Base-by-base conservation (phyloP, 495 filamentous ascomycete species). In the Hypomontagnella monticulosa region DNA sequence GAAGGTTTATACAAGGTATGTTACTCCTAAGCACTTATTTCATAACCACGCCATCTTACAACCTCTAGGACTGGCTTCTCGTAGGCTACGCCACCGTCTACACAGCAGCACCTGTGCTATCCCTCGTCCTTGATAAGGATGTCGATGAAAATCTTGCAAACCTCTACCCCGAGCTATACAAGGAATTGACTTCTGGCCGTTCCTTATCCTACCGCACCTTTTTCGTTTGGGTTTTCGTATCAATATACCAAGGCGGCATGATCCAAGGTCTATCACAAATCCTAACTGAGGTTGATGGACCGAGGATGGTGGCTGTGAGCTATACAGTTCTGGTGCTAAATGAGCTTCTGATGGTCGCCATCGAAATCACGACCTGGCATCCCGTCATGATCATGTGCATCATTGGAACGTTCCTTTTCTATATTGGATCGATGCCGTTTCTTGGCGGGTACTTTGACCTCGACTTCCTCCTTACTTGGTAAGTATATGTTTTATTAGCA, bases 21-120 rank as follows among this genome's bases (percentile, higher is more conserved):
- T 61, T 48, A 1, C n/a, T 56, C 46, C 23, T 4, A n/a, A 12
- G n/a, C 18, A 14, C 18, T 44, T 15, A 27, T 0, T 36, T 37
- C 54, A n/a, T 33, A 15, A 27, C 14, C 38, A 12, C 44, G 2
- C 9, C 40, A 9, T 19, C 74, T 80, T 57, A 77, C 63, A 10
- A 3, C 48, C 5, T 38, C 18, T 52, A 90, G 80, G 90, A 97
- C 73, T 99, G 96, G 96, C 85, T 99, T 23, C 85, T 99, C 63
- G 94, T 99, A 32, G 96, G 96, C 48, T 99, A 98, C 73, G 93
- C 93, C 1, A 97, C 93, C 0, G 83, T 98, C 10, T 99, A 99
- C 77, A 99, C 96, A 14, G 97, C 95, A 78, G 83, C 84, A 1
- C 96, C 96, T 0, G 96, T 99, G 37, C 92, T 99, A 72, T 96